Evolutionary conservation across 306 rosid species (phyloP), one percentile per base, ranked within the genome.

Genomic region (Leucaena leucocephala): DNA sequence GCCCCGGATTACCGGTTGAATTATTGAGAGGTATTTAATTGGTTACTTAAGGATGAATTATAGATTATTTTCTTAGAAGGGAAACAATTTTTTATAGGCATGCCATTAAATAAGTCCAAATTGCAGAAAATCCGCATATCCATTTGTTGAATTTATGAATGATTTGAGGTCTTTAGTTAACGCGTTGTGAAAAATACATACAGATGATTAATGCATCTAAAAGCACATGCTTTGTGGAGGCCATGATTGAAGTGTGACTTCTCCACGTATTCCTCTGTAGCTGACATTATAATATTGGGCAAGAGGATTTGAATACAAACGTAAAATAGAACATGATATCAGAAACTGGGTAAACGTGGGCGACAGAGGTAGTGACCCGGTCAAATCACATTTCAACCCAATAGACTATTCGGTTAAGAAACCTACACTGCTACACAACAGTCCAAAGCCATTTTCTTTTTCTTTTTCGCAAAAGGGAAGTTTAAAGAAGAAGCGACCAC

Each of bases 311-410:
- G 36, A 61, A 27, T 61, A 9, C n/a, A 22, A 59, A 13, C 40
- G 5, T 33, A 33, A 76, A 63, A 73, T 65, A 77, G 68, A 80
- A 68, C 61, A 75, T 59, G 84, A 84, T 87, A 63, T 59, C 48
- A 45, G 8, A 39, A 45, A 67, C 44, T 34, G 66, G 78, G 92
- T 86, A 88, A 86, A 80, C 48, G 61, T 80, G 70, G 87, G 88
- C 83, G 62, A 79, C 44, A 62, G 80, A 57, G 71, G 62, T 40
- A 52, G 75, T 57, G 86, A 66, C 79, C 52, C 65, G 83, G 90
- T 90, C 92, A 82, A 85, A 85, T 73, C 59, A 78, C 76, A 65
- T 75, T 81, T 52, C 81, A 55, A 80, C 67, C n/a, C 21, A 44
- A 40, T 27, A 13, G 76, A 49, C 54, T 35, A 57, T 59, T 72